Conservation (phyloP, 768 basidiomycete species). For the Xerocomellus amylosporus region DNA sequence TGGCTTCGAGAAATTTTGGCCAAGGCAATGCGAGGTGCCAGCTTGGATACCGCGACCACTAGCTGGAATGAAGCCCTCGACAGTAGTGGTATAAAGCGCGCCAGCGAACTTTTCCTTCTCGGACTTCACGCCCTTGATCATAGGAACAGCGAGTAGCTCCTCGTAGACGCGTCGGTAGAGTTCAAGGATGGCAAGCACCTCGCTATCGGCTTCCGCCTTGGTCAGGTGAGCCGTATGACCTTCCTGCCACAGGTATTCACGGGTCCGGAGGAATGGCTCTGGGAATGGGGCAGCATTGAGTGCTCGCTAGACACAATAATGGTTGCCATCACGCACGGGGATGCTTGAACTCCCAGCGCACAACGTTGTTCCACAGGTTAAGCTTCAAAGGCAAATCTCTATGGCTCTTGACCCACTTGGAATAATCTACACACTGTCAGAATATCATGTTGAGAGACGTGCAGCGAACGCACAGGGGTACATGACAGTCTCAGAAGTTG, state of each 20-base stretch:
- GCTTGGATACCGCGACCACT: conserved; percentile 97
- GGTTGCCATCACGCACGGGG: conserved; percentile 61
- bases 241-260: conserved; percentile 99
- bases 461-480: conserved; percentile 78
- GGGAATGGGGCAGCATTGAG: conserved; percentile 24
- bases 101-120: conserved; percentile 99
- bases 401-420: conserved; percentile 98
- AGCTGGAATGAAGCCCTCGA: conserved; percentile 97
- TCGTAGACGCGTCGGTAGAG: conserved; percentile 95
- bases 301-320: background rate
- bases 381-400: conserved; percentile 96
- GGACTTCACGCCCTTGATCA: conserved; percentile 95
- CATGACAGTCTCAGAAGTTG: conserved; percentile 99
- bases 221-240: conserved; percentile 95
- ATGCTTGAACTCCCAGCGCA: conserved; percentile 99
- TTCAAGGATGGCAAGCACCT: conserved; percentile 92
- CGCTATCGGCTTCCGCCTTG: conserved; percentile 84
- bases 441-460: background rate
- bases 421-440: conserved; percentile 64
- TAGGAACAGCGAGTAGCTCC: conserved; percentile 95
- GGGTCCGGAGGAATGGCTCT: conserved; percentile 98
- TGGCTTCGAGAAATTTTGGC: conserved; percentile 94
- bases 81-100: conserved; percentile 94
- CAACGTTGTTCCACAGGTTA: conserved; percentile 99
- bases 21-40: conserved; percentile 96